Base-by-base conservation (phyloP, 2,329 filamentous ascomycete genomes). In the Trematosphaeria pertusa region DNA sequence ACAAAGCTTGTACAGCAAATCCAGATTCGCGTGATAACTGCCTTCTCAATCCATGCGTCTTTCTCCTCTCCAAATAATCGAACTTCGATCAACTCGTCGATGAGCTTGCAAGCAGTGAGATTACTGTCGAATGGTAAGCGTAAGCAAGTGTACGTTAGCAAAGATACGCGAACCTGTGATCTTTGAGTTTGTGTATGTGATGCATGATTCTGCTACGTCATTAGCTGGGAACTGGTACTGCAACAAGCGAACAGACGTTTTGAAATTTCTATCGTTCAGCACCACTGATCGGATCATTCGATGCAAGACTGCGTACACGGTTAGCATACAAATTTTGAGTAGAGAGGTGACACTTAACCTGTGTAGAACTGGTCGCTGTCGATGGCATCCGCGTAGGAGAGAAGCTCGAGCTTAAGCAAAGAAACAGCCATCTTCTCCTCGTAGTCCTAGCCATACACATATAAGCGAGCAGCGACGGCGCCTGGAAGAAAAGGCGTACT, bases 11-110 rank as follows among this genome's bases (percentile, higher is more conserved):
- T 75, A 0, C 82, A 84, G 5, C 78, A 74, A 64, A 91, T 83
- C 80, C 85, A 87, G 4, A 91, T 73, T 3, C 88, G 81, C 5
- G 83, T 84, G 14, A 95, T 77, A 9, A 91, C 68, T 0, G 82
- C 78, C 57, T 83, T 87, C 49, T 92, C 89, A 22, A 90, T 75
- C 85, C 86, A 90, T 3, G 77, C 74, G 1, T 70, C 53, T 3
- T 79, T 78, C 3, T 75, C 76, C 42, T 77, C 71, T 47, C 73
- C 57, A 50, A 84, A 56, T 18, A 91, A 65, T 19, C 82, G 77
- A n/a, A 77, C 69, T 10, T 74, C 67, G 5, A 95, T 76, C 22
- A 96, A 78, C 7, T 85, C 77, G 39, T 88, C 84, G 3, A 95
- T 72, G 0, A 83, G 73, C 5, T 73, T 68, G 18, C 73, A 62